Base-by-base conservation (phyloP, 78 protist species). In the Pigoraptor vietnamica region DNA sequence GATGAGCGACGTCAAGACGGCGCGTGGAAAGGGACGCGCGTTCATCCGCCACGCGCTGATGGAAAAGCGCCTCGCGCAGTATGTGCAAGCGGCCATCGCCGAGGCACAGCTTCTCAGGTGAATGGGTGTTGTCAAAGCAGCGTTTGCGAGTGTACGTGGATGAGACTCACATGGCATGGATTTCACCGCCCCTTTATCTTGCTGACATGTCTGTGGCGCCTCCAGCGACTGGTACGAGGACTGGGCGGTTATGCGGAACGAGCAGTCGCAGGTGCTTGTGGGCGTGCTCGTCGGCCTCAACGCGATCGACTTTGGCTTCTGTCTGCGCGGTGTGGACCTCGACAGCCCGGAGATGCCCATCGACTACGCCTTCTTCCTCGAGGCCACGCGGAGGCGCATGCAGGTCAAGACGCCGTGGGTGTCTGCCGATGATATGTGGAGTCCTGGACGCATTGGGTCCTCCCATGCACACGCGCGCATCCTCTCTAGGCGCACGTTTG, bases 181-280 rank as follows among this genome's bases (percentile, higher is more conserved):
- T n/a, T n/a, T n/a, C n/a, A n/a, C n/a, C n/a, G n/a, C n/a, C n/a
- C n/a, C n/a, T n/a, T n/a, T n/a, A n/a, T n/a, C n/a, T n/a, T n/a
- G n/a, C n/a, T n/a, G n/a, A n/a, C n/a, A n/a, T n/a, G n/a, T n/a
- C n/a, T n/a, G n/a, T n/a, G n/a, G n/a, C n/a, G n/a, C n/a, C n/a
- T n/a, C n/a, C 86, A 48, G 86, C n/a, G 86, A 81, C n/a, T 81
- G 86, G 86, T 81, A 81, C n/a, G 86, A 81, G n/a, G 36, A 23
- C 2, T 81, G 86, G 86, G 86, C 86, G 21, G 36, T 81, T 2
- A 21, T 81, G 86, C 86, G 86, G n/a, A 81, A 32, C 86, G 86
- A 81, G 33, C 36, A 81, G 36, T 23, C 36, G 36, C 86, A 81
- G 19, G 86, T 81, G 86, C 24, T 81, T 19, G 1, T 32, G n/a